Percentiles rank a stretch among this genome's conserved stretches.
Evolutionary conservation across 257 asterid genomes (phyloP).

Genomic region (Oldenlandia corymbosa): DNA sequence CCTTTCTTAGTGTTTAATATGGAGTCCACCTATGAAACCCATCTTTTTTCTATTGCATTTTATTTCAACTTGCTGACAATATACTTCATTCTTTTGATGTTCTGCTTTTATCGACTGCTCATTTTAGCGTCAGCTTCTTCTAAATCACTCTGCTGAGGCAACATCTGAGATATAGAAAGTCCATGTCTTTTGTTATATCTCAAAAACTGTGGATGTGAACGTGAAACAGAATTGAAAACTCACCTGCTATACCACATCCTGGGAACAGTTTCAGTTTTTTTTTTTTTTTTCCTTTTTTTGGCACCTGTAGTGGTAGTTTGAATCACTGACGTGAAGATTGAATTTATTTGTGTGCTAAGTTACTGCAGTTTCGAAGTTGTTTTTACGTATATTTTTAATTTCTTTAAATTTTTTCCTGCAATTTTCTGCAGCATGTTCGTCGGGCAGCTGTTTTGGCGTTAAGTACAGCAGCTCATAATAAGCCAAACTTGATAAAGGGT

Average conservation of each 20-base stretch:
- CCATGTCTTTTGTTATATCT: not conserved
- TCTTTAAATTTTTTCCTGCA: constrained; percentile 19
- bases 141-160: not conserved
- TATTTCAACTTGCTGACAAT: not conserved
- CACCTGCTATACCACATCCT: no score
- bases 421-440: constrained; percentile 82
- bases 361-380: not conserved
- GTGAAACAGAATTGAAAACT: not conserved
- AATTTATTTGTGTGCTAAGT: no score
- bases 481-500: constrained; percentile 86
- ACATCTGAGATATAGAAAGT: no score
- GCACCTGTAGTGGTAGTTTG: no score
- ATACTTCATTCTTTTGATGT: not conserved
- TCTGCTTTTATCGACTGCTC: not conserved
- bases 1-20: not conserved
- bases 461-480: constrained; percentile 98
- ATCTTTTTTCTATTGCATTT: not conserved
- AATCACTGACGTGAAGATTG: no score
- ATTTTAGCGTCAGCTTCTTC: not conserved
- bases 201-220: not conserved
- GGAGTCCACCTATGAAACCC: no score
- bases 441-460: constrained; percentile 98
- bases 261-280: no score
- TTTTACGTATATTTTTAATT: not conserved
- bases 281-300: no score